Percentiles rank a stretch among this genome's conserved stretches.
Conservation (phyloP, 768 basidiomycete species). For the Boletus eberwhitei region DNA sequence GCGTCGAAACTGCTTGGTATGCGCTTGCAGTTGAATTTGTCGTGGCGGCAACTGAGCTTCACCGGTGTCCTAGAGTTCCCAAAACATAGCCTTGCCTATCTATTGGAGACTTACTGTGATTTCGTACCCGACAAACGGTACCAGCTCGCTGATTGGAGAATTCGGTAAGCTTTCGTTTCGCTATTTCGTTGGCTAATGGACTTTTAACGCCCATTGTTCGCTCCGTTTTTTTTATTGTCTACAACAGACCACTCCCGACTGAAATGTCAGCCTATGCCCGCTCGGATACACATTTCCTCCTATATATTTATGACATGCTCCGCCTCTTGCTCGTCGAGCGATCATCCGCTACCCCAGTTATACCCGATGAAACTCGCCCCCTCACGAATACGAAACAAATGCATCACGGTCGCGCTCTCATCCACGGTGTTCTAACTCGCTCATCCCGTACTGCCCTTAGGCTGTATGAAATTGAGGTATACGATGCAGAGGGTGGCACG, state of each 20-base stretch:
- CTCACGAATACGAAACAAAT: background rate
- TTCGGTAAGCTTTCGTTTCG: slow-evolving; percentile 49
- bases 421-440: slow-evolving; percentile 63
- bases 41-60: background rate
- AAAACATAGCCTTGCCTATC: slow-evolving; percentile 75
- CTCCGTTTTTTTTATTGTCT: background rate
- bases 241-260: slow-evolving; percentile 64
- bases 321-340: slow-evolving; percentile 83
- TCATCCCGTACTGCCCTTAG: slow-evolving; percentile 77
- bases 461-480: slow-evolving; percentile 64
- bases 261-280: slow-evolving; percentile 94
- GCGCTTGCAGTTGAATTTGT: background rate
- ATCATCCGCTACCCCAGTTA: slow-evolving; percentile 32
- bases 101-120: slow-evolving; percentile 87
- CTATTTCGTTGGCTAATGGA: background rate
- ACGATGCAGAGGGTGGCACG: slow-evolving; percentile 60
- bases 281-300: slow-evolving; percentile 93
- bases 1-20: slow-evolving; percentile 82
- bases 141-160: slow-evolving; percentile 97
- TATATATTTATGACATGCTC: slow-evolving; percentile 89
- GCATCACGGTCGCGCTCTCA: slow-evolving; percentile 37
- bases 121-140: slow-evolving; percentile 93
- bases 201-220: background rate
- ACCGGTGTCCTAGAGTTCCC: slow-evolving; percentile 58
- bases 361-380: slow-evolving; percentile 14